Conservation (phyloP, 352 stramenopile genomes). For the Phytophthora multivora region DNA sequence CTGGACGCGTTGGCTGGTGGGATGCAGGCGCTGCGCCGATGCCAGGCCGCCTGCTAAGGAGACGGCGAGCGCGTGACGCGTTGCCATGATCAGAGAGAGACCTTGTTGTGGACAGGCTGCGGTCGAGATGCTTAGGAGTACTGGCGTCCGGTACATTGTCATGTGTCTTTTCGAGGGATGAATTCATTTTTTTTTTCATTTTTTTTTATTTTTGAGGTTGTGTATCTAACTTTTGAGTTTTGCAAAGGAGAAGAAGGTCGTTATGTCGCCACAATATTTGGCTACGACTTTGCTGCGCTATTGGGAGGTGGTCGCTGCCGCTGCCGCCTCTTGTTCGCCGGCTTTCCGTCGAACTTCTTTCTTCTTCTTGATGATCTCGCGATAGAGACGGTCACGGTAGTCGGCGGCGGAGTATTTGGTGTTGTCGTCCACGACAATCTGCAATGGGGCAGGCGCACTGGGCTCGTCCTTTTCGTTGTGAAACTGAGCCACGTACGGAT, state of each 20-base stretch:
- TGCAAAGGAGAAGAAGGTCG: too few species aligned
- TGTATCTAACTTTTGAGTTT: too few species aligned
- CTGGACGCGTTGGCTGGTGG: slow-evolving; percentile 11
- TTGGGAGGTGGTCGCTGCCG: slow-evolving; percentile 6
- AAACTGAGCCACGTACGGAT: slow-evolving; percentile 95
- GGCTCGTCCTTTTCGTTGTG: slow-evolving; percentile 95
- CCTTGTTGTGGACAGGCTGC: not conserved
- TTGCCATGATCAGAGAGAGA: slow-evolving; percentile 7
- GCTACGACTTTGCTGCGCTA: slow-evolving; percentile 4
- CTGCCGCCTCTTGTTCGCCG: slow-evolving; percentile 29
- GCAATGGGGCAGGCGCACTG: slow-evolving; percentile 59
- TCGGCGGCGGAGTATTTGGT: slow-evolving; percentile 94
- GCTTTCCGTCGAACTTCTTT: slow-evolving; percentile 85
- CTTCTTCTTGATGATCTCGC: slow-evolving; percentile 94
- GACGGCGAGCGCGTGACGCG: slow-evolving; percentile 1
- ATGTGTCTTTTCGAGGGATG: too few species aligned
- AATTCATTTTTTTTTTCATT: too few species aligned
- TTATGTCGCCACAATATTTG: too few species aligned
- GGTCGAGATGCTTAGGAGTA: too few species aligned
- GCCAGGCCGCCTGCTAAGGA: slow-evolving; percentile 7
- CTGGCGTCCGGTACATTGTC: too few species aligned
- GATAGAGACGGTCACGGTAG: slow-evolving; percentile 93
- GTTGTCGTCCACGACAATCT: slow-evolving; percentile 94
- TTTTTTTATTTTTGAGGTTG: too few species aligned
- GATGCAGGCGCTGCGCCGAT: slow-evolving; percentile 37